Evolutionary conservation across 441 rosid species (phyloP), one percentile per base, ranked within the genome.

Genomic region (Eutrema salsugineum): DNA sequence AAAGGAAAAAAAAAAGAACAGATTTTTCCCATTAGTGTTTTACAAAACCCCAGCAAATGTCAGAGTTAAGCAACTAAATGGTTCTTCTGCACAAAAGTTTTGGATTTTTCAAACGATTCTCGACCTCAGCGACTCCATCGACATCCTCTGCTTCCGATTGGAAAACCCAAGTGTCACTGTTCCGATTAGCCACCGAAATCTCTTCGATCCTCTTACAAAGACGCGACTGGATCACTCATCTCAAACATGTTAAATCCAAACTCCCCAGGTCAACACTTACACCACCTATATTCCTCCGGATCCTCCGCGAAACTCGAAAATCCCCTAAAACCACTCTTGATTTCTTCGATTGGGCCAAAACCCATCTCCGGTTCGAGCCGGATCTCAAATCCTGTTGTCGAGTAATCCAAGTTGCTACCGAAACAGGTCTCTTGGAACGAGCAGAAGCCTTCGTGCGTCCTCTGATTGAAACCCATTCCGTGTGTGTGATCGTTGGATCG

Each of bases 131-230:
- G 28, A 36, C 70, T 11, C 46, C 54, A 55, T 59, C 75, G 28
- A 47, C 79, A 22, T 12, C 67, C 44, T 57, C 84, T 54, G 71
- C 72, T n/a, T 39, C 80, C 36, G 70, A 70, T 5, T 86, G 91
- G 94, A 84, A 94, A 80, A 66, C 63, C 47, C 84, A 74, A 61
- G 48, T 82, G 78, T 51, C 79, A 11, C 81, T 83, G 36, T 76
- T 9, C 46, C 84, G 76, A 22, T 38, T 84, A 20, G 84, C 85
- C 33, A 63, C 78, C 33, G 86, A 85, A 38, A 79, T 91, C 72
- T 84, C 93, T 4, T 77, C 89, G 2, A 79, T 89, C 46, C 83
- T 91, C 58, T 68, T 86, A 15, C 89, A 88, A 77, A 86, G 90
- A 33, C 80, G 71, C 22, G 73, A 85, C 65, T 83, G 86, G 90